A percentile compares a stretch with the other conserved stretches of the same genome.
phyloP scores from a whole-genome alignment of 768 basidiomycete species.

The Artomyces pyxidatus region DNA sequence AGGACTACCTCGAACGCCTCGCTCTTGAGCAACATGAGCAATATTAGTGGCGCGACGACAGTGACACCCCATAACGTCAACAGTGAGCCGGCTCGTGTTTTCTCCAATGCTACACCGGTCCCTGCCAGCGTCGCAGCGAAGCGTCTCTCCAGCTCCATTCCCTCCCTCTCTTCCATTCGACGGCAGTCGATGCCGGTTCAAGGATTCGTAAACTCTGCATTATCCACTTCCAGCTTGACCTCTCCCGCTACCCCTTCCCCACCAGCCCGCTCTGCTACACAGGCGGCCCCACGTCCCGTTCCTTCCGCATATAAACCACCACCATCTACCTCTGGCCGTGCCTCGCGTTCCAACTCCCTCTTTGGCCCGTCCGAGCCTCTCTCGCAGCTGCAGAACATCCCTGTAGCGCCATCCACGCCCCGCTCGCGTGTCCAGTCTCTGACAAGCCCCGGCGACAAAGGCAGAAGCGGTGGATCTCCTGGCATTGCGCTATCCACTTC shows the following conservation, averaged over 20 bases:
- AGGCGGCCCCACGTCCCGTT: conserved; percentile 12
- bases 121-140: conserved; percentile 30
- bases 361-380: conserved; percentile 13
- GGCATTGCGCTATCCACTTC: conserved; percentile 13
- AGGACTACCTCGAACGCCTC: conserved; percentile 46
- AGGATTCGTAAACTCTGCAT: conserved; percentile 18
- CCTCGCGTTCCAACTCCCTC: conserved; percentile 18
- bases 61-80: conserved; percentile 26
- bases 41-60: conserved; percentile 41
- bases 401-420: conserved; percentile 21
- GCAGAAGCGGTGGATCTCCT: conserved; percentile 18
- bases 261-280: conserved; percentile 19
- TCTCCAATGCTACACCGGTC: conserved; percentile 35
- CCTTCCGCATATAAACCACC: conserved; percentile 17
- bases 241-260: conserved; percentile 23
- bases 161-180: conserved; percentile 16
- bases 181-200: conserved; percentile 16
- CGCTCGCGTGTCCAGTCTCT: conserved; percentile 38
- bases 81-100: conserved; percentile 11
- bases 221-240: conserved; percentile 17
- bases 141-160: conserved; percentile 23
- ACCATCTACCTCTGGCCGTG: conserved; percentile 21
- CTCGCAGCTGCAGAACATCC: conserved; percentile 13
- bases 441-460: conserved; percentile 28
- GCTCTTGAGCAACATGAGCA: conserved; percentile 30